These are phyloP conservation scores for Termitomyces sp. DNA, from an alignment of 768 basidiomycete species.

Conservation along the genomic window DNA sequence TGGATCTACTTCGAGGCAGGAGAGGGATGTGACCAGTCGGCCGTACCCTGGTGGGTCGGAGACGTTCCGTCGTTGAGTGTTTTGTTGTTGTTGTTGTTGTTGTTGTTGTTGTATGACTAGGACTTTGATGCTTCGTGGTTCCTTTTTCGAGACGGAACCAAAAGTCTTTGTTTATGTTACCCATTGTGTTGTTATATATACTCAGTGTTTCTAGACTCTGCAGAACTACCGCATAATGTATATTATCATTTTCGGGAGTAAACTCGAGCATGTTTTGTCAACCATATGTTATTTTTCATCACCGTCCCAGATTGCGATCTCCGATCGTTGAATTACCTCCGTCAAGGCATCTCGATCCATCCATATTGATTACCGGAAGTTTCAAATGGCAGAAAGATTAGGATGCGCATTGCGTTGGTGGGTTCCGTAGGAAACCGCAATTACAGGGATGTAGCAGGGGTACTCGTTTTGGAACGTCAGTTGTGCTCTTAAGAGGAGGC, in stretches of 20 bases:
- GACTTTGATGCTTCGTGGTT: neutral
- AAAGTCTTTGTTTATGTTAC: neutral
- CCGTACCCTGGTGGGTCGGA: constrained; percentile 34
- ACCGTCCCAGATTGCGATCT: no score
- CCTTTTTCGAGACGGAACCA: neutral
- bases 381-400: no score
- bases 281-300: neutral
- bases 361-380: no score
- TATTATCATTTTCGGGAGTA: neutral
- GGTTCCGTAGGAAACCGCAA: neutral
- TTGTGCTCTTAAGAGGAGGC: no score
- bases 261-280: neutral
- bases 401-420: neutral
- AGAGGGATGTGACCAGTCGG: constrained; percentile 45
- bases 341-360: no score
- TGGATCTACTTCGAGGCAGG: constrained; percentile 25
- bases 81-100: neutral
- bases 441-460: neutral
- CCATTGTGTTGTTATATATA: neutral
- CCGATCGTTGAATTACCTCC: neutral
- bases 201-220: neutral
- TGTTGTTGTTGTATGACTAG: neutral
- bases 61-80: constrained; percentile 21
- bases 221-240: constrained; percentile 1
- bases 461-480: neutral